phyloP scores from a whole-genome alignment of 164 flowering plant species.

The Houttuynia cordata region DNA sequence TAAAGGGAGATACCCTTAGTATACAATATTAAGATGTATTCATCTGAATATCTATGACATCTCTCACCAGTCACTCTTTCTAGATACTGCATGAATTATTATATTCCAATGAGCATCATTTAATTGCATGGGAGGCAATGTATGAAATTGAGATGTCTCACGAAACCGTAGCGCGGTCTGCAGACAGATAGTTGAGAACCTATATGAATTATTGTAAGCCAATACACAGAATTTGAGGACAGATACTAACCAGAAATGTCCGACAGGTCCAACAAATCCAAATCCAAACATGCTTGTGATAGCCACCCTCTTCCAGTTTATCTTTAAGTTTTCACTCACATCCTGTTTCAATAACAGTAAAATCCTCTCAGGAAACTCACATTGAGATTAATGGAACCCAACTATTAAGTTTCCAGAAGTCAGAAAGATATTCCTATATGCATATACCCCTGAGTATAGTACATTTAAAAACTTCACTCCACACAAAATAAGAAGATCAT shows the following conservation, averaged over 20 bases:
- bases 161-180: not conserved
- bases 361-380: not conserved
- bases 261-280: slow-evolving; percentile 88
- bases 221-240: not conserved
- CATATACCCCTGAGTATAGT: not conserved
- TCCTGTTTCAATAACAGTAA: slow-evolving; percentile 21
- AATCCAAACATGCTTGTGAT: slow-evolving; percentile 79
- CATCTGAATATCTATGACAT: too few species aligned
- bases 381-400: not conserved
- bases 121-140: not conserved
- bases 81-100: not conserved
- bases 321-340: slow-evolving; percentile 30
- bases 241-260: slow-evolving; percentile 69
- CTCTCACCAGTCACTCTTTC: not conserved
- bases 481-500: too few species aligned
- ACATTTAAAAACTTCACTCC: not conserved
- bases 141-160: too few species aligned
- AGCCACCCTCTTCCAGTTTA: slow-evolving; percentile 79
- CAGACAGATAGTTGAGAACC: not conserved
- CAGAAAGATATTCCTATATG: not conserved
- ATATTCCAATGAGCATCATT: not conserved
- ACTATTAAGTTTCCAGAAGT: not conserved
- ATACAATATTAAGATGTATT: too few species aligned
- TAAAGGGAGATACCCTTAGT: too few species aligned
- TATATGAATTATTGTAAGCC: not conserved